Conservation (phyloP, 352 stramenopile genomes). For the Vaucheria bursata region DNA sequence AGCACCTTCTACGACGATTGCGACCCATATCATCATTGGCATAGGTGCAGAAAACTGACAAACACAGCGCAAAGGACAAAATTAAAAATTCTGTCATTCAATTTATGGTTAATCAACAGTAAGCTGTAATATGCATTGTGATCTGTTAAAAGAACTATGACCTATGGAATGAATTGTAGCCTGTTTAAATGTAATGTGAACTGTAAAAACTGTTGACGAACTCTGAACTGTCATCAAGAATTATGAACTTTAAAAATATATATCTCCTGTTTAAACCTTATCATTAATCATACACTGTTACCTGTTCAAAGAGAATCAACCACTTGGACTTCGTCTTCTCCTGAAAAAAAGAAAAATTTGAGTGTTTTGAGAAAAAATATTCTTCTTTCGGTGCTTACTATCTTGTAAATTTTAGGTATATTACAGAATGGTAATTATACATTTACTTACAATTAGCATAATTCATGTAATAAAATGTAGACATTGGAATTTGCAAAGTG, state of each 20-base stretch:
- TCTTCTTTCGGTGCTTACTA: background rate
- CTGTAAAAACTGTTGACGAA: background rate
- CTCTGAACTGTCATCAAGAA: background rate
- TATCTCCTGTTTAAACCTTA: background rate
- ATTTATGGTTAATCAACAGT: background rate
- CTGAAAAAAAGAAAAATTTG: background rate
- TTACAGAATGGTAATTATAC: background rate
- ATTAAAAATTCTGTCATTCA: background rate
- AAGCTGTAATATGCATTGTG: background rate
- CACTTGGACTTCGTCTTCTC: slow-evolving; percentile 48
- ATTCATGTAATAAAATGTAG: background rate
- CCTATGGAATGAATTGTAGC: background rate
- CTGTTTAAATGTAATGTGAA: background rate
- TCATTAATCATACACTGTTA: background rate
- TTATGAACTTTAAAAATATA: background rate
- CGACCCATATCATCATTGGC: slow-evolving; percentile 79
- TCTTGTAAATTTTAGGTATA: background rate
- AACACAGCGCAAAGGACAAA: background rate
- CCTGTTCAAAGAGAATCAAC: slow-evolving; percentile 25
- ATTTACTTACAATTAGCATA: background rate
- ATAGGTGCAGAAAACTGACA: slow-evolving; percentile 57
- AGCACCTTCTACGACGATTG: slow-evolving; percentile 63
- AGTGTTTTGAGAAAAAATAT: background rate
- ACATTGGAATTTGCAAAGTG: background rate
- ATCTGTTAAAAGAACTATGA: background rate